These are phyloP conservation scores for Aquilaria sinensis DNA, from an alignment of 345 rosid genomes.

Conservation along the genomic window DNA sequence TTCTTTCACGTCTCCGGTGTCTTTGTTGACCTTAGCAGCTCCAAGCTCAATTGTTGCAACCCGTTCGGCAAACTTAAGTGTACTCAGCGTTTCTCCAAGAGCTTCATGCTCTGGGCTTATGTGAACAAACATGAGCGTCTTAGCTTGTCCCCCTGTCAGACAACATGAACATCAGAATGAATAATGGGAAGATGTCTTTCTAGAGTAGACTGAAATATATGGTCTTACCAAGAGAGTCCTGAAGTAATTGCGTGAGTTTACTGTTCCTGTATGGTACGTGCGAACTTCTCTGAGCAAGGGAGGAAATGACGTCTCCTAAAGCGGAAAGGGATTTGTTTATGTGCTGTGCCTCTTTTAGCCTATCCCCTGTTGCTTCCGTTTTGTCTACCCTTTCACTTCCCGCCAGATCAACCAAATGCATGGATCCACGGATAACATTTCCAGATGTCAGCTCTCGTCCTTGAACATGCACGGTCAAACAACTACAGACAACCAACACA, in stretches of 20 bases:
- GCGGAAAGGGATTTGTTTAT: conserved; percentile 93
- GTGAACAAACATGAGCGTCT: conserved; percentile 97
- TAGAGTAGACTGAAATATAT: conserved; percentile 1
- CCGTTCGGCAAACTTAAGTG: conserved; percentile 95
- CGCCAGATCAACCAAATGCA: conserved; percentile 97
- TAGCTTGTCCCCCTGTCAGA: conserved; percentile 87
- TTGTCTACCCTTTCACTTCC: conserved; percentile 97
- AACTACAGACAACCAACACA: conserved; percentile 38
- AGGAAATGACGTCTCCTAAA: conserved; percentile 86
- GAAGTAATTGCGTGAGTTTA: conserved; percentile 92
- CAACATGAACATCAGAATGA: background rate
- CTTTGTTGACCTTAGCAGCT: conserved; percentile 86
- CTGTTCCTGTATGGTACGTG: conserved; percentile 96
- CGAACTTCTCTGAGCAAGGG: conserved; percentile 77
- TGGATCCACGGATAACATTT: conserved; percentile 55
- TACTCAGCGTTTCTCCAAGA: conserved; percentile 76
- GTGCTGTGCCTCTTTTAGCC: conserved; percentile 86
- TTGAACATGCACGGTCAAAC: conserved; percentile 91
- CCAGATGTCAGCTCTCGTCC: conserved; percentile 85
- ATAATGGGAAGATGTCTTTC: background rate
- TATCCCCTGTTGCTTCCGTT: conserved; percentile 88
- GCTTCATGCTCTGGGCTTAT: conserved; percentile 85
- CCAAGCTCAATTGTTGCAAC: conserved; percentile 96
- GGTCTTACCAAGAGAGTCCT: conserved; percentile 83
- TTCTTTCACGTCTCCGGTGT: conserved; percentile 69